phyloP scores from a whole-genome alignment of 1,284 basidiomycete species.

The Bothia castanella region DNA sequence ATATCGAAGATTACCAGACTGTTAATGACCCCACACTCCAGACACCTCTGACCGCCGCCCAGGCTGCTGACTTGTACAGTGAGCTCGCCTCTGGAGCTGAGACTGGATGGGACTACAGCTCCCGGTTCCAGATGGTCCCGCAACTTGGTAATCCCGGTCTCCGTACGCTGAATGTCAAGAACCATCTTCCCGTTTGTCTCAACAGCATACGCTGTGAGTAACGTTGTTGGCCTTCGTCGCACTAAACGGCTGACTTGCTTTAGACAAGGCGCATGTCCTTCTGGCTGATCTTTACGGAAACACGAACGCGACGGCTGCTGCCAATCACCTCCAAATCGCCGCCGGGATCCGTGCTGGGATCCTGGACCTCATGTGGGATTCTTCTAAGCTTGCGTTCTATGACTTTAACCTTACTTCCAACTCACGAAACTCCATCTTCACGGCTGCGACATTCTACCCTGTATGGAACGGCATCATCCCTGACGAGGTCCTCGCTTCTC shows the following conservation, averaged over 20 bases:
- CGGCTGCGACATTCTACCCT: constrained; percentile 77
- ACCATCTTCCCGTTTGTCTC: constrained; percentile 72
- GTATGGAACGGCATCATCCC: constrained; percentile 87
- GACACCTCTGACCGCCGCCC: constrained; percentile 31
- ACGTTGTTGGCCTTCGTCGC: background rate
- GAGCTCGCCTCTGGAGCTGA: constrained; percentile 88
- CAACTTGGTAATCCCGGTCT: constrained; percentile 54
- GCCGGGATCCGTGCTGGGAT: constrained; percentile 61
- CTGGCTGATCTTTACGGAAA: constrained; percentile 63
- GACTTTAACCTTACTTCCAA: constrained; percentile 76
- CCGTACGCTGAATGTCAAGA: constrained; percentile 68
- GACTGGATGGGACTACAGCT: constrained; percentile 59
- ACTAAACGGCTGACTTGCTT: background rate
- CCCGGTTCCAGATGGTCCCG: constrained; percentile 44
- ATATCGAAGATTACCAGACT: constrained; percentile 72
- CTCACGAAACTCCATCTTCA: constrained; percentile 61
- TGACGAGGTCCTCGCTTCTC: constrained; percentile 55
- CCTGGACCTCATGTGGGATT: constrained; percentile 85
- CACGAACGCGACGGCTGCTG: constrained; percentile 44
- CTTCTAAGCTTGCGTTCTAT: constrained; percentile 80
- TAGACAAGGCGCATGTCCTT: constrained; percentile 61
- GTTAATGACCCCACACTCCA: constrained; percentile 58
- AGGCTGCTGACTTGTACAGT: constrained; percentile 73
- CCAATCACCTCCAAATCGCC: constrained; percentile 59
- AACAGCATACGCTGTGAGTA: constrained; percentile 81